Evolutionary conservation across 1,284 basidiomycete species (phyloP).

Genomic region (Rhodotorula sp.): DNA sequence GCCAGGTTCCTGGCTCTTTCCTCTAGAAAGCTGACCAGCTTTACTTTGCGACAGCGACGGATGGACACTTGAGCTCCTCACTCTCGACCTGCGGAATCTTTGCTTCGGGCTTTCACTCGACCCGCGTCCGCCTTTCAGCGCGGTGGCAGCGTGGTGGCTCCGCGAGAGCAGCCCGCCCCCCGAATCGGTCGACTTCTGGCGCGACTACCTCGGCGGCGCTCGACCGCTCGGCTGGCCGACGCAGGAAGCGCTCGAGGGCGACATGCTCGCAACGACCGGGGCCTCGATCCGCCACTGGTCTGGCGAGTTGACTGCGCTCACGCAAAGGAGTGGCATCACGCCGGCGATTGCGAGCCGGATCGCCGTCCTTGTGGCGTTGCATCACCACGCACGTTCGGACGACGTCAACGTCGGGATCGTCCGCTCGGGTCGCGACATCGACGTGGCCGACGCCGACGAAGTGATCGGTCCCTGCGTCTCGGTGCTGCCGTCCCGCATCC

Average conservation of each 20-base stretch:
- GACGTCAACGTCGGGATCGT: constrained; percentile 42
- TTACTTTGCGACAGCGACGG: constrained; percentile 30
- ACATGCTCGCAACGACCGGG: constrained; percentile 32
- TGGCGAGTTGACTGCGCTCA: constrained; percentile 30
- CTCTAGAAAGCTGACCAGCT: neutral
- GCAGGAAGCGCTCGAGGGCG: constrained; percentile 16
- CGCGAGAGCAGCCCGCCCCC: neutral
- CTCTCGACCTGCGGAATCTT: constrained; percentile 38
- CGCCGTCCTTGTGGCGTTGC: constrained; percentile 35
- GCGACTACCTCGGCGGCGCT: constrained; percentile 29
- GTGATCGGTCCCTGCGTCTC: constrained; percentile 44
- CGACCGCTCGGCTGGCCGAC: constrained; percentile 31
- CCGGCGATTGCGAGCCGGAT: constrained; percentile 42
- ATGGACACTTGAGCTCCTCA: constrained; percentile 43
- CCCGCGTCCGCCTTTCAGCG: constrained; percentile 26
- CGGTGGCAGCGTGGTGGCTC: constrained; percentile 38
- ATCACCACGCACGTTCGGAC: constrained; percentile 12
- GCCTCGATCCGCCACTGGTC: constrained; percentile 26
- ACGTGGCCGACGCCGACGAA: constrained; percentile 40
- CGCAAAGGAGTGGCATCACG: constrained; percentile 36
- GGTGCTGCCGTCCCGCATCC: constrained; percentile 37
- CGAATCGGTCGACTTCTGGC: constrained; percentile 34
- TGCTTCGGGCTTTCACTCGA: constrained; percentile 25
- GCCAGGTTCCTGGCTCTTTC: no score
- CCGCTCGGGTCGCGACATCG: constrained; percentile 43